These are phyloP conservation scores for Narthecium ossifragum DNA, from an alignment of 106 monocot species.

Conservation along the genomic window DNA sequence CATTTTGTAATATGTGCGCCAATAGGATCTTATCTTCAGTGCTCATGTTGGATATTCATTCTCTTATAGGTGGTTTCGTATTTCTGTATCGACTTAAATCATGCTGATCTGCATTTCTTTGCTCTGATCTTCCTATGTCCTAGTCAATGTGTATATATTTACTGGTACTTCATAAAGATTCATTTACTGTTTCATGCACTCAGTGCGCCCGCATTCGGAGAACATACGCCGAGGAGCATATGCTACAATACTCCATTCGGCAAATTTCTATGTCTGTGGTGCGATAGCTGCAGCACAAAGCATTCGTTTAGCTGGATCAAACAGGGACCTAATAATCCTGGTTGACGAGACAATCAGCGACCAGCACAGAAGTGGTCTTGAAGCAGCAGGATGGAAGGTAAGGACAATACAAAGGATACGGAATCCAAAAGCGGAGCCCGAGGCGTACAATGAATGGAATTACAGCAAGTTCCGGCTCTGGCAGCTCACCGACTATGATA, in stretches of 20 bases:
- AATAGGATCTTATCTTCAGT: no score
- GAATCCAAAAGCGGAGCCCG: constrained; percentile 45
- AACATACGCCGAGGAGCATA: constrained; percentile 34
- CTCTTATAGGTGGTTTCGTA: no score
- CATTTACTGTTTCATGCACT: background rate
- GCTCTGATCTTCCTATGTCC: no score
- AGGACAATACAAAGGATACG: constrained; percentile 47
- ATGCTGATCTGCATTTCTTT: no score
- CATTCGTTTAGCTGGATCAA: constrained; percentile 46
- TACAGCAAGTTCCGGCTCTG: constrained; percentile 78
- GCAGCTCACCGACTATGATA: constrained; percentile 66
- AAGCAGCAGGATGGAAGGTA: constrained; percentile 47
- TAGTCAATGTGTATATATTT: no score
- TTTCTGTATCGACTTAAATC: no score
- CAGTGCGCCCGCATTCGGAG: constrained; percentile 17
- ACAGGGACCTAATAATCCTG: constrained; percentile 51
- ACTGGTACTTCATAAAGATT: background rate
- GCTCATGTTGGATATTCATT: no score
- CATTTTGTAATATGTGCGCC: no score
- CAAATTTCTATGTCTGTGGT: constrained; percentile 50
- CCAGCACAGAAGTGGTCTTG: constrained; percentile 35
- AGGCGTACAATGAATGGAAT: constrained; percentile 65
- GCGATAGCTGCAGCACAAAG: constrained; percentile 65
- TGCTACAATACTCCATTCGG: constrained; percentile 67
- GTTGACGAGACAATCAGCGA: constrained; percentile 50